Evolutionary conservation across 345 rosid species (phyloP).

Genomic region (Pugionium dolabratum): DNA sequence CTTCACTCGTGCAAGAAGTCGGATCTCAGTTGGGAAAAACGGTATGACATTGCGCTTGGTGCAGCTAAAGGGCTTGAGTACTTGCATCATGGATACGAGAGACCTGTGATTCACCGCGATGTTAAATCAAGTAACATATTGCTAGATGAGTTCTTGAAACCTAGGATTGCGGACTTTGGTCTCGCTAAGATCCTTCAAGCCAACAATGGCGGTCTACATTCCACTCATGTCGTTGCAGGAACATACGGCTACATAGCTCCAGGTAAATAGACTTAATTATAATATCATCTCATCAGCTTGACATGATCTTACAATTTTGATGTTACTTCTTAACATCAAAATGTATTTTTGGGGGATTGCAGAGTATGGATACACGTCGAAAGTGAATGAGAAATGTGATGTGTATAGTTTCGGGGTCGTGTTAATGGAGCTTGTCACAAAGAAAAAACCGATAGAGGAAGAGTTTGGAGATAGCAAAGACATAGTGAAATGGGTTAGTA

Average conservation of each 20-base stretch:
- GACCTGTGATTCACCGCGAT: conserved; percentile 79
- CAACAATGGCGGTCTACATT: conserved; percentile 49
- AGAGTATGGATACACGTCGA: conserved; percentile 88
- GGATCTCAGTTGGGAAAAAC: conserved; percentile 81
- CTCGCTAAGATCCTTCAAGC: conserved; percentile 83
- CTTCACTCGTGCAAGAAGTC: conserved; percentile 62
- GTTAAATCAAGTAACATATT: conserved; percentile 87
- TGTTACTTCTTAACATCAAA: not conserved
- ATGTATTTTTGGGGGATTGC: conserved; percentile 23
- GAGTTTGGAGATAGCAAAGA: conserved; percentile 80
- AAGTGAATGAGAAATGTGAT: conserved; percentile 83
- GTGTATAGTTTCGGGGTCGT: conserved; percentile 97
- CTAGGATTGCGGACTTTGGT: conserved; percentile 94
- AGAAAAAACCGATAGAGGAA: conserved; percentile 74
- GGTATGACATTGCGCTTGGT: conserved; percentile 81
- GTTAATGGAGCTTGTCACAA: conserved; percentile 83
- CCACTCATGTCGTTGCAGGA: conserved; percentile 80
- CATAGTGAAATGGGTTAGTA: conserved; percentile 72
- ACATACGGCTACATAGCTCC: conserved; percentile 97
- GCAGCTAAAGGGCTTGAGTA: conserved; percentile 90
- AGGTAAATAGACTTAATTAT: conserved; percentile 46
- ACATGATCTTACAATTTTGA: not conserved
- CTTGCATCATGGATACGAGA: conserved; percentile 75
- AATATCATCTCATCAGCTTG: not conserved
- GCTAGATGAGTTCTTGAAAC: conserved; percentile 78